Conservation (phyloP, 768 basidiomycete genomes). For the Leucogyrophana mollusca region DNA sequence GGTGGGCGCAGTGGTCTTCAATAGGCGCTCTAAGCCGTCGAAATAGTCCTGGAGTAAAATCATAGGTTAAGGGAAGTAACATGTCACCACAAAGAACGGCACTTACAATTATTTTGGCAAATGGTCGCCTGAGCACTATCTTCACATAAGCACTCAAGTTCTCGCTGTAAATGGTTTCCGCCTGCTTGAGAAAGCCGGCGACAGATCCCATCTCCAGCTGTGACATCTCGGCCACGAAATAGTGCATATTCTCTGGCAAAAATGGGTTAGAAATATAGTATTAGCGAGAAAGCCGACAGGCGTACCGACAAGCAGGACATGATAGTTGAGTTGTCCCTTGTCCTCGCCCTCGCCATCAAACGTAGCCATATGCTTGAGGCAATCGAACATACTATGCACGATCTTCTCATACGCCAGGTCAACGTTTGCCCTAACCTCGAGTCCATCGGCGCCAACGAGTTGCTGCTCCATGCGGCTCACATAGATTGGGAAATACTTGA, state of each 20-base stretch:
- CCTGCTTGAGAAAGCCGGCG: conserved; percentile 61
- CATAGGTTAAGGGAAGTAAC: too few species aligned
- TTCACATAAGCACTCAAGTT: conserved; percentile 85
- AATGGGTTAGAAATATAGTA: conserved; percentile 2
- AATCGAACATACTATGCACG: conserved; percentile 88
- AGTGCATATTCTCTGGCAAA: conserved; percentile 89
- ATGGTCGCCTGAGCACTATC: conserved; percentile 81
- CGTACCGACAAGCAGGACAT: conserved; percentile 92
- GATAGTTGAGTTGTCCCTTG: conserved; percentile 95
- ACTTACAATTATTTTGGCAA: conserved; percentile 82
- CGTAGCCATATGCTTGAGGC: conserved; percentile 94
- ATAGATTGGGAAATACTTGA: conserved; percentile 91
- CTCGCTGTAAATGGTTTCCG: conserved; percentile 85
- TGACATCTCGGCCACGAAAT: conserved; percentile 82
- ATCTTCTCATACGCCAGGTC: conserved; percentile 87
- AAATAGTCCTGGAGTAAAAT: conserved; percentile 76
- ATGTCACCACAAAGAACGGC: too few species aligned
- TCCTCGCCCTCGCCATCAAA: conserved; percentile 91
- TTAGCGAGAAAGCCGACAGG: neutral
- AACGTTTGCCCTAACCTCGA: conserved; percentile 76
- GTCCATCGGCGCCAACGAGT: conserved; percentile 68
- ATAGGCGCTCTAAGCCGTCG: conserved; percentile 84
- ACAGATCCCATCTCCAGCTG: conserved; percentile 67
- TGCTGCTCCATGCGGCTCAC: conserved; percentile 82
- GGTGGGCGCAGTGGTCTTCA: conserved; percentile 73